These are phyloP conservation scores for Erigeron philadelphicus DNA, from an alignment of 140 eudicot species.

Conservation along the genomic window DNA sequence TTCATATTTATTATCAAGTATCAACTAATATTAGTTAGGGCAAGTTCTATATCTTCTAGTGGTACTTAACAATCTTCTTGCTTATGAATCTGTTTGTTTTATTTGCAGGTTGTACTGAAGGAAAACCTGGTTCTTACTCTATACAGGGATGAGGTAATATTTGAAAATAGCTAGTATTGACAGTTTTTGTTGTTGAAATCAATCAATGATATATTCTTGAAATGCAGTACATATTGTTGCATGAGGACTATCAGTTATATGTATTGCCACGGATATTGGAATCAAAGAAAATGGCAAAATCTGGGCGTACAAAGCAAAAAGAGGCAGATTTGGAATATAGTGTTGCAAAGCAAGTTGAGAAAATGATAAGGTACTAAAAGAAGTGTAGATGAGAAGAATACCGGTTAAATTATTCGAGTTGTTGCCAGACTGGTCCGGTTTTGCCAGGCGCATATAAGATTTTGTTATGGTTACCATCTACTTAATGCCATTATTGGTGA, in stretches of 20 bases:
- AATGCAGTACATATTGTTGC: conserved; percentile 73
- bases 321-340: conserved; percentile 99
- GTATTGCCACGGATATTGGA: conserved; percentile 94
- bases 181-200: conserved; percentile 14
- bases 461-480: not conserved
- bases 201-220: conserved; percentile 4
- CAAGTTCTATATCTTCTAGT: conserved; percentile 13
- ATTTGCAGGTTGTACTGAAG: conserved; percentile 87
- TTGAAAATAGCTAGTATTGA: conserved; percentile 23
- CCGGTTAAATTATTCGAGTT: not conserved
- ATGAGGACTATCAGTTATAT: conserved; percentile 90
- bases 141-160: conserved; percentile 87
- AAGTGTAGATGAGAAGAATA: conserved; percentile 1
- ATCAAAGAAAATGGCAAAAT: conserved; percentile 96
- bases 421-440: not conserved
- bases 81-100: conserved; percentile 19
- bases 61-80: conserved; percentile 11
- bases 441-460: conserved; percentile 1
- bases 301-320: conserved; percentile 94
- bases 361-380: conserved; percentile 80
- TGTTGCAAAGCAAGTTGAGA: conserved; percentile 99
- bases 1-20: not conserved
- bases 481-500: not conserved
- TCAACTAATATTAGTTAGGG: conserved; percentile 7
- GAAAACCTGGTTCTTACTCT: conserved; percentile 79